Percentiles rank a stretch among this genome's conserved stretches.
Evolutionary conservation across 2,329 filamentous ascomycete genomes (phyloP).

Genomic region (Plenodomus lindquistii): DNA sequence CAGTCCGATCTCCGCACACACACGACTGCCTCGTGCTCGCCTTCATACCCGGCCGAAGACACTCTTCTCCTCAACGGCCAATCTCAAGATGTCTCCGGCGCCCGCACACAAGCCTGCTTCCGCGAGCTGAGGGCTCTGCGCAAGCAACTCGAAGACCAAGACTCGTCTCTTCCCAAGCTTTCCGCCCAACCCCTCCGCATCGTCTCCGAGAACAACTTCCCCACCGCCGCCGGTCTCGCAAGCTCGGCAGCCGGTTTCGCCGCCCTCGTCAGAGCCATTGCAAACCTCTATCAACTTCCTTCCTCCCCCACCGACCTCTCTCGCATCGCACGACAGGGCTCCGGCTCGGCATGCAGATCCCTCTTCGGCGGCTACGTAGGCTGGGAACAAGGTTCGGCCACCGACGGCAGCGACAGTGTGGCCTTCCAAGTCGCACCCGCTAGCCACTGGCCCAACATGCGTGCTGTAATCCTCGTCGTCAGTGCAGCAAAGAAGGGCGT

Average conservation of each 20-base stretch:
- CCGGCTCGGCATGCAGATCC: slow-evolving; percentile 89
- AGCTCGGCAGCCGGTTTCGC: slow-evolving; percentile 68
- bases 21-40: slow-evolving; percentile 90
- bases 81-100: slow-evolving; percentile 80
- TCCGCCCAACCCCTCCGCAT: slow-evolving; percentile 77
- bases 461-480: slow-evolving; percentile 86
- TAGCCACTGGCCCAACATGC: slow-evolving; percentile 94
- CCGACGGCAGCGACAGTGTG: slow-evolving; percentile 82
- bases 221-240: slow-evolving; percentile 87
- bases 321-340: slow-evolving; percentile 88
- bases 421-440: slow-evolving; percentile 88
- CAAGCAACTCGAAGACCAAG: slow-evolving; percentile 70
- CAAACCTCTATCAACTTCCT: slow-evolving; percentile 85
- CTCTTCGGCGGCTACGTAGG: slow-evolving; percentile 95
- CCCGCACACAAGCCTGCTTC: slow-evolving; percentile 93
- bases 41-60: slow-evolving; percentile 65
- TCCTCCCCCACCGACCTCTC: slow-evolving; percentile 82
- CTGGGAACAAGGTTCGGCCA: slow-evolving; percentile 78
- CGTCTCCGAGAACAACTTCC: slow-evolving; percentile 98
- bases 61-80: slow-evolving; percentile 86
- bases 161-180: slow-evolving; percentile 80
- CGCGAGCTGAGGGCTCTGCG: slow-evolving; percentile 80
- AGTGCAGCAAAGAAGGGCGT: slow-evolving; percentile 96
- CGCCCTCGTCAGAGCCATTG: slow-evolving; percentile 78
- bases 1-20: slow-evolving; percentile 92